Evolutionary conservation across 2,329 filamentous ascomycete genomes (phyloP).

Genomic region (Aureobasidium sp.): DNA sequence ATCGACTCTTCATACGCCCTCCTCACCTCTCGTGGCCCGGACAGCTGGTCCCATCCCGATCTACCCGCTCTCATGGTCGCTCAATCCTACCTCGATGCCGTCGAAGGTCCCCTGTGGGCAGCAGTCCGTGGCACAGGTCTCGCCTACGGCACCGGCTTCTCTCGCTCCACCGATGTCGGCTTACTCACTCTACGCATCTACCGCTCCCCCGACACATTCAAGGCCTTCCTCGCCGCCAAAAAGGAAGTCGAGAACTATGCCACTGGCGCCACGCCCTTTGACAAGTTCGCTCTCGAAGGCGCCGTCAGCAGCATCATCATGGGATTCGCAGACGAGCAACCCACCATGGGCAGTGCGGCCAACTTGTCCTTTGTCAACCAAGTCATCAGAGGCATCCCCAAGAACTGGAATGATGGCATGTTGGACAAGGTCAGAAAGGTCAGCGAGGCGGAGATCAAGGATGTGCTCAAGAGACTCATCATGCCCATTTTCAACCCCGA

Average conservation of each 20-base stretch:
- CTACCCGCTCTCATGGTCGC: constrained; percentile 83
- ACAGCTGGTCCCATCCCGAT: constrained; percentile 66
- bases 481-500: constrained; percentile 73
- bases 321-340: constrained; percentile 77
- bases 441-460: constrained; percentile 66
- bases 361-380: constrained; percentile 75
- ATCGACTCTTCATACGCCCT: constrained; percentile 88
- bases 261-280: constrained; percentile 63
- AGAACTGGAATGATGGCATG: constrained; percentile 70
- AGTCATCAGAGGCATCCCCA: constrained; percentile 68
- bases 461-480: constrained; percentile 66
- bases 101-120: constrained; percentile 91
- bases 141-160: constrained; percentile 81
- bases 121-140: constrained; percentile 88
- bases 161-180: constrained; percentile 69
- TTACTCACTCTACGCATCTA: constrained; percentile 80
- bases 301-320: constrained; percentile 87
- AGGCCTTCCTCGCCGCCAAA: constrained; percentile 72
- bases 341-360: constrained; percentile 76
- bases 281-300: constrained; percentile 77
- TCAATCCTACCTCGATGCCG: constrained; percentile 81
- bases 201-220: constrained; percentile 80
- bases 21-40: constrained; percentile 65
- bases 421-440: constrained; percentile 72
- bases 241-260: constrained; percentile 69